phyloP scores from a whole-genome alignment of 2,329 filamentous ascomycete species.

The Drechslerella stenobrocha region DNA sequence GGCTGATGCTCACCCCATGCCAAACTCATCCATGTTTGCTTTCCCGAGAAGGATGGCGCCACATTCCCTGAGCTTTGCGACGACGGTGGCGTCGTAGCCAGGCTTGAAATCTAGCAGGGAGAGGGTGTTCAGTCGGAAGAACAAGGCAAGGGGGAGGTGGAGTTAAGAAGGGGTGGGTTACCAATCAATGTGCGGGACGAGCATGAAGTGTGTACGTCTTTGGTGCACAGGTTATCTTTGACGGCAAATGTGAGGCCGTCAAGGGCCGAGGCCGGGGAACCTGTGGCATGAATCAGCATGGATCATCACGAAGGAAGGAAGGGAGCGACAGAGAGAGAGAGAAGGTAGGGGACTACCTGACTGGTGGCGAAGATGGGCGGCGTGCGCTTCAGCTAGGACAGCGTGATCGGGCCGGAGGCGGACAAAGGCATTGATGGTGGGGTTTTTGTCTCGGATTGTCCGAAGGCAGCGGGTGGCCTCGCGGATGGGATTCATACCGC shows the following conservation, averaged over 20 bases:
- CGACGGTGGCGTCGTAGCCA: constrained; percentile 75
- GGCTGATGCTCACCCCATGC: constrained; percentile 67
- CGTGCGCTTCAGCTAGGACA: constrained; percentile 5
- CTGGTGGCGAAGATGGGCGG: neutral
- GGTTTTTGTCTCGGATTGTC: constrained; percentile 12
- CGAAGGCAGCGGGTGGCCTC: constrained; percentile 24
- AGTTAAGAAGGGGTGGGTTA: constrained; percentile 2
- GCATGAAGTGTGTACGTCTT: constrained; percentile 73
- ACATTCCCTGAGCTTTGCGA: constrained; percentile 66
- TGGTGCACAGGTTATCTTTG: constrained; percentile 77
- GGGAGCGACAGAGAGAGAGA: too few relatives aligned
- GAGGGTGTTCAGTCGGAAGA: neutral
- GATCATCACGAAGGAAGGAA: too few relatives aligned
- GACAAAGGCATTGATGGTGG: constrained; percentile 30
- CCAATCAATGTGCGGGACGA: constrained; percentile 70
- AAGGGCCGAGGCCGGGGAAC: constrained; percentile 49
- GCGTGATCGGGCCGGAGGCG: neutral
- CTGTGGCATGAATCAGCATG: neutral
- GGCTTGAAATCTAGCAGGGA: constrained; percentile 67
- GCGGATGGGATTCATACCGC: neutral
- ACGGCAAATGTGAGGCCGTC: constrained; percentile 64
- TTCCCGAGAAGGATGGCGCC: constrained; percentile 72
- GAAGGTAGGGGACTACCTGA: too few relatives aligned
- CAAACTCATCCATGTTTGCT: constrained; percentile 94
- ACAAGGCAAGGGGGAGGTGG: neutral